phyloP scores from a whole-genome alignment of 768 basidiomycete genomes.

The Tulasnella sp. region DNA sequence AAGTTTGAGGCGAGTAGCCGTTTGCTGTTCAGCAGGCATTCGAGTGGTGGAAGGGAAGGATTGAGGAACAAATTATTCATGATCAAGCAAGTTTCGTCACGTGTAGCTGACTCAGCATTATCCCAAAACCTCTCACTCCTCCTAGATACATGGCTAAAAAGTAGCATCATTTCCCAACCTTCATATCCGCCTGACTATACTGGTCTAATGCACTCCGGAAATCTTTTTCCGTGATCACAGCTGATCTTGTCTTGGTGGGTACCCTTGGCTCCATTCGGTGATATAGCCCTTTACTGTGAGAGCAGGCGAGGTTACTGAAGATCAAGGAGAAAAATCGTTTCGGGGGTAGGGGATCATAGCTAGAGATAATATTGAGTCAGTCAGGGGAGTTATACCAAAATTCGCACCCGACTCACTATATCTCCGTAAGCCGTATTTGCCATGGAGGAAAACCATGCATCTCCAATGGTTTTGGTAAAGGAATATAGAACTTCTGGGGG shows the following conservation, averaged over 20 bases:
- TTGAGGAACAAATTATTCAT: too few relatives aligned
- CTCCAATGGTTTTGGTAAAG: slow-evolving; percentile 36
- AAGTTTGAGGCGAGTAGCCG: too few relatives aligned
- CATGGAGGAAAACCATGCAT: slow-evolving; percentile 71
- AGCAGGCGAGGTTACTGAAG: slow-evolving; percentile 2
- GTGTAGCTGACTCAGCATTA: too few relatives aligned
- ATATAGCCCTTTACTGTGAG: slow-evolving; percentile 19
- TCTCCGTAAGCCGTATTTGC: slow-evolving; percentile 72
- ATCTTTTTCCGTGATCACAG: slow-evolving; percentile 28
- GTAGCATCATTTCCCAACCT: slow-evolving; percentile 42
- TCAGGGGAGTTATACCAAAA: neutral
- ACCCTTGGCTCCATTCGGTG: slow-evolving; percentile 13
- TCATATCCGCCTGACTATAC: slow-evolving; percentile 61
- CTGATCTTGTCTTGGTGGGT: slow-evolving; percentile 20
- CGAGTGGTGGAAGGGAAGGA: too few relatives aligned
- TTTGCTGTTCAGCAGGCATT: too few relatives aligned
- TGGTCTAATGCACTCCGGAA: slow-evolving; percentile 63
- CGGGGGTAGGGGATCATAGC: neutral
- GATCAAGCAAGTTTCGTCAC: too few relatives aligned
- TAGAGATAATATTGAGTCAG: neutral
- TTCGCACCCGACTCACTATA: slow-evolving; percentile 40
- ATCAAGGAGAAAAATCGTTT: neutral
- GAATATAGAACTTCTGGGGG: neutral
- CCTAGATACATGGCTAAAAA: too few relatives aligned
- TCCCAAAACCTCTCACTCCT: too few relatives aligned